These are phyloP conservation scores for Nemania sp. DNA, from an alignment of 2,329 filamentous ascomycete genomes.

Conservation along the genomic window DNA sequence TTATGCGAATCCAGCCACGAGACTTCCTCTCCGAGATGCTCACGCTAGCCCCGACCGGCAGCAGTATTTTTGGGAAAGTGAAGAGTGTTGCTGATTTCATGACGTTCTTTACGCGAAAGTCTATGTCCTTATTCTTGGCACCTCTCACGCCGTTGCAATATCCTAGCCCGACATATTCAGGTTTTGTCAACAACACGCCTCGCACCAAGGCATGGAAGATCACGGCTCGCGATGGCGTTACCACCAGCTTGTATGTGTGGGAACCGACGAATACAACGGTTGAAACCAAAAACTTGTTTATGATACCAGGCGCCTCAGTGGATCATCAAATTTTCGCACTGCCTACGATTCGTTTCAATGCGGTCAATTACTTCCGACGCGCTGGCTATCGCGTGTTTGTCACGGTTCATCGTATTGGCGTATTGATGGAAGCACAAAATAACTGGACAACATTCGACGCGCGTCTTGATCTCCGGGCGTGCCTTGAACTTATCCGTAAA, in stretches of 20 bases:
- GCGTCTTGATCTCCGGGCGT: conserved; percentile 69
- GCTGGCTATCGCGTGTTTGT: conserved; percentile 72
- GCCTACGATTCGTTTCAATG: conserved; percentile 72
- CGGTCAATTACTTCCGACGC: conserved; percentile 71
- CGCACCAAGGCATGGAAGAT: conserved; percentile 60
- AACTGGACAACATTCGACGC: conserved; percentile 71
- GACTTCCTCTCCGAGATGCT: conserved; percentile 68
- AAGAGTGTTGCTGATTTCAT: conserved; percentile 63
- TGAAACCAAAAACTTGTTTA: conserved; percentile 64
- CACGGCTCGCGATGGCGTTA: conserved; percentile 64
- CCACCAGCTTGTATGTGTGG: conserved; percentile 68
- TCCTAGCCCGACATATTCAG: conserved; percentile 60
- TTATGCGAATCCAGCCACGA: conserved; percentile 65
- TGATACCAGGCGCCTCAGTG: conserved; percentile 72
- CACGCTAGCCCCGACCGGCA: conserved; percentile 65
- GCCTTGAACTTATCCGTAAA: conserved; percentile 64
- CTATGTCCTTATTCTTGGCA: conserved; percentile 64
- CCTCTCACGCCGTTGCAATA: conserved; percentile 69
- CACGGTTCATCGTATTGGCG: conserved; percentile 68
- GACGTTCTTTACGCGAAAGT: conserved; percentile 67
- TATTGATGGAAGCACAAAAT: conserved; percentile 61
- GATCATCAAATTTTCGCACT: conserved; percentile 73
- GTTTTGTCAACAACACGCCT: conserved; percentile 65
- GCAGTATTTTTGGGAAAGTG: conserved; percentile 58
- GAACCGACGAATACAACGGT: conserved; percentile 59